Conservation (phyloP, 202 grass and related monocot species). For the Carex sylvatica region DNA sequence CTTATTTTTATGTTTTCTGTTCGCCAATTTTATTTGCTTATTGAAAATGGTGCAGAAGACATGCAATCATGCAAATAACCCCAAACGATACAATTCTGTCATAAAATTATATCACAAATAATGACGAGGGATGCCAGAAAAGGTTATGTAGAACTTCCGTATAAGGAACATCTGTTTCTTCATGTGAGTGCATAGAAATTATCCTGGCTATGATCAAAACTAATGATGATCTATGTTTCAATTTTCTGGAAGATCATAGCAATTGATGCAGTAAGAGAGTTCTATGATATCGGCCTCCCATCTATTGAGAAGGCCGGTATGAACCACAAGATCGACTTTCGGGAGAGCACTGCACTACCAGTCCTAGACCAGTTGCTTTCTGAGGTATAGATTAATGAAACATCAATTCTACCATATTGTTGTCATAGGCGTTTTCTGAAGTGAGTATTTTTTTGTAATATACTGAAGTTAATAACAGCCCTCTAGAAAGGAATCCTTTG, state of each 20-base stretch:
- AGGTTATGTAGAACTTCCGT: background rate
- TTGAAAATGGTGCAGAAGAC: background rate
- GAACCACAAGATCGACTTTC: slow-evolving; percentile 62
- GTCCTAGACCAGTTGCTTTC: slow-evolving; percentile 43
- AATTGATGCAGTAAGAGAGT: slow-evolving; percentile 44
- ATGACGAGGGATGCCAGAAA: background rate
- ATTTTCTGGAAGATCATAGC: slow-evolving; percentile 42
- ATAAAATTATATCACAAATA: background rate
- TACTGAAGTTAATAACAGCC: background rate
- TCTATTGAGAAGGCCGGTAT: slow-evolving; percentile 51
- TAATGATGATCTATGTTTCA: background rate
- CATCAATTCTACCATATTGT: background rate
- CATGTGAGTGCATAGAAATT: no score
- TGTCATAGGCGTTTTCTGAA: background rate
- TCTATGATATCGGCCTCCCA: slow-evolving; percentile 50
- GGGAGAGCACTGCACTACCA: slow-evolving; percentile 37
- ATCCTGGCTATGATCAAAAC: background rate
- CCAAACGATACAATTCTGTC: background rate
- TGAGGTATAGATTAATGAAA: slow-evolving; percentile 27
- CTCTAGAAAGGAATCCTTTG: background rate
- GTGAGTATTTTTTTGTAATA: background rate
- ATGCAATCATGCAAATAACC: background rate
- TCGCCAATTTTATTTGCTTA: background rate
- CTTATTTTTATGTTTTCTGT: background rate
- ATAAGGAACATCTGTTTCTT: no score